Percentiles rank a stretch among this genome's conserved stretches.
These are phyloP conservation scores for Phytopythium ostracodes DNA, from an alignment of 352 stramenopile genomes.

Conservation along the genomic window DNA sequence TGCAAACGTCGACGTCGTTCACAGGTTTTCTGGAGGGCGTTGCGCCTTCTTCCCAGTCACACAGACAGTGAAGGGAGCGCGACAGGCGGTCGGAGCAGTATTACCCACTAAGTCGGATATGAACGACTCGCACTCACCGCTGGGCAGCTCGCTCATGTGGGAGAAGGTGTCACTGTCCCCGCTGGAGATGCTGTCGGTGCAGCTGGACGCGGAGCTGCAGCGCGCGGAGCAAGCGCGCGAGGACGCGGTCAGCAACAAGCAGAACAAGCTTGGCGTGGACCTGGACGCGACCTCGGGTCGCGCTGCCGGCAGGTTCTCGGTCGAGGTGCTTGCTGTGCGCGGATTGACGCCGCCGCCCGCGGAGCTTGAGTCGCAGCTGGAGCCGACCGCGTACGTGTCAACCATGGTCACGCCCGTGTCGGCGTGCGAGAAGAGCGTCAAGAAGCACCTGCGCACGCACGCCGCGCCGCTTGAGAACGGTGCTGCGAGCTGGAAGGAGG, in stretches of 20 bases:
- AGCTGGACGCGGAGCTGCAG: constrained; percentile 68
- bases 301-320: constrained; percentile 39
- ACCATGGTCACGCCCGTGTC: constrained; percentile 53
- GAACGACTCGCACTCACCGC: constrained; percentile 21
- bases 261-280: constrained; percentile 82
- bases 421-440: constrained; percentile 61
- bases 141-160: constrained; percentile 68
- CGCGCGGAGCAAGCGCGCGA: constrained; percentile 37
- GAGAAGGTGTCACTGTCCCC: constrained; percentile 76
- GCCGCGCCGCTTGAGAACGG: constrained; percentile 15
- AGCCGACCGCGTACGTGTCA: constrained; percentile 48
- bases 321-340: constrained; percentile 52
- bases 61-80: background rate
- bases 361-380: constrained; percentile 30
- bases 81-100: too few relatives aligned
- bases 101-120: background rate
- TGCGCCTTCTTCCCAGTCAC: background rate
- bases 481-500: constrained; percentile 42
- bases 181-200: constrained; percentile 61
- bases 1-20: too few relatives aligned
- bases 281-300: constrained; percentile 49
- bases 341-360: constrained; percentile 22
- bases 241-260: constrained; percentile 25
- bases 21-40: too few relatives aligned
- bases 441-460: constrained; percentile 59